Evolutionary conservation across 345 rosid species (phyloP).

Genomic region (Eutrema yunnanense): DNA sequence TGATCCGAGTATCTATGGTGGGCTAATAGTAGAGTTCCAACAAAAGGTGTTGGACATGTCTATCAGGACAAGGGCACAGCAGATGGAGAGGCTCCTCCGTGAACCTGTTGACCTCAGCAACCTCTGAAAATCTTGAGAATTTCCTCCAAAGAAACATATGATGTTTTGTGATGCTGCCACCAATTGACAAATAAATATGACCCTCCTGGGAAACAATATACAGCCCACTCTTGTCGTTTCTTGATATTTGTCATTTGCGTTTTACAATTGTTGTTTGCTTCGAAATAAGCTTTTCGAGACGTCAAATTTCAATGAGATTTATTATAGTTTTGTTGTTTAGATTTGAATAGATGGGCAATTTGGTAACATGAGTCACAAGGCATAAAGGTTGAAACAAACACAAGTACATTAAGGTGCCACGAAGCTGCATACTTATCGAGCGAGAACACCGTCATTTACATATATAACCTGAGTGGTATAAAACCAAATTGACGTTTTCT

Average conservation of each 20-base stretch:
- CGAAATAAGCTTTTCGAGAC: conserved; percentile 17
- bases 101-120: conserved; percentile 49
- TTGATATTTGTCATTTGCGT: background rate
- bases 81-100: conserved; percentile 92
- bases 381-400: background rate
- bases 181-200: conserved; percentile 27
- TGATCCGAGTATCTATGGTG: conserved; percentile 90
- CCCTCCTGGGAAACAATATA: conserved; percentile 16
- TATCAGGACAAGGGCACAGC: conserved; percentile 74
- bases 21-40: conserved; percentile 74
- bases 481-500: conserved; percentile 5
- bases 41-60: conserved; percentile 97
- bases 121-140: conserved; percentile 27
- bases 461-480: background rate
- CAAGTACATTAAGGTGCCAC: conserved; percentile 9
- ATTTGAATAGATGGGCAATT: background rate
- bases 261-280: conserved; percentile 19
- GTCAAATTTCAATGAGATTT: conserved; percentile 7
- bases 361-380: background rate
- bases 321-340: background rate
- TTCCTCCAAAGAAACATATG: background rate
- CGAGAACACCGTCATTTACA: background rate
- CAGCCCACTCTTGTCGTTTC: background rate
- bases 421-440: background rate
- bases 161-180: background rate